Conservation (phyloP, 192 early-diverging fungal species). For the Chytriomyces confervae region DNA sequence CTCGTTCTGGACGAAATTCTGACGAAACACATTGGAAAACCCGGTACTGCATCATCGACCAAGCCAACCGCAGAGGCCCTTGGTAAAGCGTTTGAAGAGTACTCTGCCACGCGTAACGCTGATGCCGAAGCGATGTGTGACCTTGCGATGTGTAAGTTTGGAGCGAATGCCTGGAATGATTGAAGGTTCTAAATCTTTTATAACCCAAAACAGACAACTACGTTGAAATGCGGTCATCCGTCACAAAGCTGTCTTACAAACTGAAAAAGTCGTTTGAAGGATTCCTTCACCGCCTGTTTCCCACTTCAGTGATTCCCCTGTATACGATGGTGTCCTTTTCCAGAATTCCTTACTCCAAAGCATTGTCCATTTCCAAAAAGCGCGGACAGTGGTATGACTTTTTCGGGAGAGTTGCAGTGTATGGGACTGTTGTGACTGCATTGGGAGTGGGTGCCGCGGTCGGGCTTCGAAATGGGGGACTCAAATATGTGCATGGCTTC, state of each 20-base stretch:
- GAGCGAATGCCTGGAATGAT: not conserved
- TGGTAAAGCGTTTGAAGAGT: conserved; percentile 72
- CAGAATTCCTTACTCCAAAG: conserved; percentile 82
- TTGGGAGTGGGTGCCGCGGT: not conserved
- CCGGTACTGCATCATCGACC: conserved; percentile 2
- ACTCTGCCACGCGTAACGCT: conserved; percentile 67
- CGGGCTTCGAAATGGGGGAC: conserved; percentile 12
- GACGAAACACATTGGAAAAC: conserved; percentile 39
- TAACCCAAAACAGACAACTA: conserved; percentile 71
- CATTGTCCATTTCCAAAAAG: conserved; percentile 36
- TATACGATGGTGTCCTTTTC: conserved; percentile 98
- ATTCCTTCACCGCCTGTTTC: conserved; percentile 74
- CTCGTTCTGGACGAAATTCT: conserved; percentile 68
- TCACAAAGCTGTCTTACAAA: conserved; percentile 75
- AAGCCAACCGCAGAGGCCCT: conserved; percentile 50
- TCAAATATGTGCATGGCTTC: conserved; percentile 10
- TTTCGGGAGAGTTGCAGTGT: conserved; percentile 3
- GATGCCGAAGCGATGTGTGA: conserved; percentile 91
- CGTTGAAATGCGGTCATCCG: conserved; percentile 88
- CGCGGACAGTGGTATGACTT: conserved; percentile 46
- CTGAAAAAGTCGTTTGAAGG: conserved; percentile 82
- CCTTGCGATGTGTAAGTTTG: conserved; percentile 70
- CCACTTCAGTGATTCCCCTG: conserved; percentile 72
- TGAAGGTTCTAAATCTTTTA: not conserved
- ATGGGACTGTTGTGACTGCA: not conserved